A percentile compares a stretch with the other conserved stretches of the same genome.
phyloP scores from a whole-genome alignment of 768 basidiomycete species.

The Saitozyma sp. region DNA sequence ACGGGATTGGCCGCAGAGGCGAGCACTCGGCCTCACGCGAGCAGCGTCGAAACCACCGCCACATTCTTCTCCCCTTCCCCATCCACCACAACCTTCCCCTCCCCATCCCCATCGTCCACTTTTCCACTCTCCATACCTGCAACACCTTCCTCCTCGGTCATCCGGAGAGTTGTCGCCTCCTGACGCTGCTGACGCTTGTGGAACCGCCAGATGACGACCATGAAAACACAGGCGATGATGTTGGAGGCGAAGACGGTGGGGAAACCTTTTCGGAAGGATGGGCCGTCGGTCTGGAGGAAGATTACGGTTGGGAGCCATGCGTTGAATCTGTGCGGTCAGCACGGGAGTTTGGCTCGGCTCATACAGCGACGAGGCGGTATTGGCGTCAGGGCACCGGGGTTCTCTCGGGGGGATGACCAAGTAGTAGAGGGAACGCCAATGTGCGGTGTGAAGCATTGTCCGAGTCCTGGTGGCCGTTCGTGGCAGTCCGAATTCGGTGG shows the following conservation, averaged over 20 bases:
- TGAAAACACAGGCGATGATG: slow-evolving; percentile 2
- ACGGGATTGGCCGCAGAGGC: too few relatives aligned
- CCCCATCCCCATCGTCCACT: neutral
- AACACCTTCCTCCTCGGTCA: neutral
- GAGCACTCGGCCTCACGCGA: too few relatives aligned
- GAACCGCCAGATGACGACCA: neutral
- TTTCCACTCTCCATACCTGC: neutral
- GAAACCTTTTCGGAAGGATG: slow-evolving; percentile 25
- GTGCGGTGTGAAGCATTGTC: neutral
- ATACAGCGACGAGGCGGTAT: slow-evolving; percentile 3
- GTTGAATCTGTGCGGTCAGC: slow-evolving; percentile 10
- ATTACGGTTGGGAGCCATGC: slow-evolving; percentile 16
- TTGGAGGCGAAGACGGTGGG: slow-evolving; percentile 13
- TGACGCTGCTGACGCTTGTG: neutral
- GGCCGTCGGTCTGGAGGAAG: slow-evolving; percentile 22
- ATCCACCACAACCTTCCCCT: neutral
- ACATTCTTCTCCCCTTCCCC: neutral
- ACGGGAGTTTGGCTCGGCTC: neutral
- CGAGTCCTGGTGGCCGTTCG: too few relatives aligned
- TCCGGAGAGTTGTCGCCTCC: neutral
- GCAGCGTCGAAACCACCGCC: neutral
- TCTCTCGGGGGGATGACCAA: too few relatives aligned
- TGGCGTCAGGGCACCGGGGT: slow-evolving; percentile 16
- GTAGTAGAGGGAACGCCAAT: slow-evolving; percentile 11
- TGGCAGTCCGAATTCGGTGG: too few relatives aligned